Conservation (phyloP, 768 basidiomycete genomes). For the Pulveroboletus sp. region DNA sequence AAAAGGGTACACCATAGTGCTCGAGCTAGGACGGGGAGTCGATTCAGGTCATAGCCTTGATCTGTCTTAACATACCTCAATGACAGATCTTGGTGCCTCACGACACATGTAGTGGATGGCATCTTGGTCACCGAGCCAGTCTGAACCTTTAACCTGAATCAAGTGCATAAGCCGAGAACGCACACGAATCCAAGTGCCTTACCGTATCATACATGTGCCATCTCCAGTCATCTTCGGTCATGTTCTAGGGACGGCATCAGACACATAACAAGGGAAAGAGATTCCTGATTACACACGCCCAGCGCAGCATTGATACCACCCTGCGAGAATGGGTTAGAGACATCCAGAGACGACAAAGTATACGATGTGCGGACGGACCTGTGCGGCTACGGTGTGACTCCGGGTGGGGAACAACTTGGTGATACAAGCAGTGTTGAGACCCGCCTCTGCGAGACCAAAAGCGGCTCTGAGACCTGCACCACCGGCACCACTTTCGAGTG, state of each 20-base stretch:
- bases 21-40: conserved; percentile 61
- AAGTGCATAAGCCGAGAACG: conserved; percentile 14
- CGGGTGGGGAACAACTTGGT: conserved; percentile 98
- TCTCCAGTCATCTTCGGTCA: conserved; percentile 99
- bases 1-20: conserved; percentile 98
- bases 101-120: conserved; percentile 99
- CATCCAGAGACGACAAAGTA: background rate
- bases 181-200: conserved; percentile 27
- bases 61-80: conserved; percentile 56
- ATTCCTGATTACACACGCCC: conserved; percentile 52
- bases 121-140: conserved; percentile 99
- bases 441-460: conserved; percentile 96
- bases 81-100: conserved; percentile 90
- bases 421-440: conserved; percentile 98
- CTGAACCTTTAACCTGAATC: conserved; percentile 89
- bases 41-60: background rate
- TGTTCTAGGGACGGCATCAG: conserved; percentile 53
- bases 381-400: conserved; percentile 98
- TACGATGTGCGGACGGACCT: conserved; percentile 43
- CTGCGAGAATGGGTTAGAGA: conserved; percentile 34
- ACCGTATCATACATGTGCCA: conserved; percentile 99
- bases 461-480: conserved; percentile 98
- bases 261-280: conserved; percentile 3
- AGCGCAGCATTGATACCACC: conserved; percentile 98
- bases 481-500: conserved; percentile 76